phyloP scores from a whole-genome alignment of 495 filamentous ascomycete genomes.

The Lophiotrema nucula region DNA sequence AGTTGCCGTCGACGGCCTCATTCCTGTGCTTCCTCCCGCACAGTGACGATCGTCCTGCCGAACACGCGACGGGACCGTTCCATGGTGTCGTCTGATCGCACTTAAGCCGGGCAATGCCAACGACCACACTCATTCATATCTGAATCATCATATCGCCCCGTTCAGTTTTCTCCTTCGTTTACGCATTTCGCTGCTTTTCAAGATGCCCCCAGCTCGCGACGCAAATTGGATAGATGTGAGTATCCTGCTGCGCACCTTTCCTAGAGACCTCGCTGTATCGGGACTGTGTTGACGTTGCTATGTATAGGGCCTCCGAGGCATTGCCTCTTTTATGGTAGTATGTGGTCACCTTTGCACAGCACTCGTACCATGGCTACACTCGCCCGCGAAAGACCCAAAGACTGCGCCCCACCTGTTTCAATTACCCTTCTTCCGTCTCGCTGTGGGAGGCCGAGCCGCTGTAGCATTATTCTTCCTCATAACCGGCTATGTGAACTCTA shows the following conservation, averaged over 20 bases:
- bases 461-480: constrained; percentile 39
- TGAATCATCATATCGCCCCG: background rate
- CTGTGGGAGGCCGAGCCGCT: constrained; percentile 30
- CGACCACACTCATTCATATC: constrained; percentile 1
- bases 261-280: background rate
- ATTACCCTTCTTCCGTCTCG: constrained; percentile 36
- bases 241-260: background rate
- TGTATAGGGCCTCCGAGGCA: constrained; percentile 34
- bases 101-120: constrained; percentile 5
- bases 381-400: constrained; percentile 26
- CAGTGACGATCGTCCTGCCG: background rate
- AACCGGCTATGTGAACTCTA: constrained; percentile 38
- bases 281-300: constrained; percentile 1
- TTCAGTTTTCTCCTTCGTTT: background rate
- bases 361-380: constrained; percentile 32
- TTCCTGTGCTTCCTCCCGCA: background rate
- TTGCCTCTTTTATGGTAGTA: constrained; percentile 37
- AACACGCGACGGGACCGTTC: background rate
- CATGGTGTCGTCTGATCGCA: background rate
- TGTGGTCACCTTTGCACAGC: constrained; percentile 35
- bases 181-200: background rate
- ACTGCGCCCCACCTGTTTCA: constrained; percentile 32
- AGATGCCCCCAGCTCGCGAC: constrained; percentile 33
- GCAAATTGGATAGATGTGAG: constrained; percentile 37
- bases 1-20: background rate